A percentile compares a stretch with the other conserved stretches of the same genome.
These are phyloP conservation scores for Dovyalis caffra DNA, from an alignment of 345 rosid species.

Conservation along the genomic window DNA sequence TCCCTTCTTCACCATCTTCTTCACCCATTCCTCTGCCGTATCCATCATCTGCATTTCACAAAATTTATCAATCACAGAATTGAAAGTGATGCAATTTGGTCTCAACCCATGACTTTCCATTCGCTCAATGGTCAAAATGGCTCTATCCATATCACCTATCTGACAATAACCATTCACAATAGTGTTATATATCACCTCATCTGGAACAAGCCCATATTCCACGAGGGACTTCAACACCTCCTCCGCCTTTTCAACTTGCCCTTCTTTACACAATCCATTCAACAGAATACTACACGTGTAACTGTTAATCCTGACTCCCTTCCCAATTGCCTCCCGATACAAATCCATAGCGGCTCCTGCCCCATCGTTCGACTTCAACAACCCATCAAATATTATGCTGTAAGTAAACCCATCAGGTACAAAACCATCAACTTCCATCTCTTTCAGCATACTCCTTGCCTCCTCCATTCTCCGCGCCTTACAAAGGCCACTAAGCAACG, in stretches of 20 bases:
- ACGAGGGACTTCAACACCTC: constrained; percentile 51
- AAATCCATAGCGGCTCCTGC: constrained; percentile 41
- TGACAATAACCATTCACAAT: constrained; percentile 67
- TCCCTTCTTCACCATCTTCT: constrained; percentile 61
- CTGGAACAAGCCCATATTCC: constrained; percentile 46
- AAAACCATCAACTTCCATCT: constrained; percentile 67
- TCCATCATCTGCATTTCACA: constrained; percentile 58
- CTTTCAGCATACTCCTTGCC: constrained; percentile 47
- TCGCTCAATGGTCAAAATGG: constrained; percentile 36
- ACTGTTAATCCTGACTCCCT: constrained; percentile 49
- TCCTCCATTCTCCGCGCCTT: constrained; percentile 56
- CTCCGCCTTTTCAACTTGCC: constrained; percentile 60
- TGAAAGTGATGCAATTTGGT: constrained; percentile 57
- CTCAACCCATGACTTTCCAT: constrained; percentile 63
- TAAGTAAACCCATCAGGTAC: constrained; percentile 61
- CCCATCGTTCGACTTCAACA: constrained; percentile 35
- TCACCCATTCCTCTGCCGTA: constrained; percentile 59
- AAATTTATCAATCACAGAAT: constrained; percentile 56
- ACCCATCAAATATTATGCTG: constrained; percentile 56
- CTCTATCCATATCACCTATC: constrained; percentile 48
- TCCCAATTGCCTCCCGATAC: constrained; percentile 38
- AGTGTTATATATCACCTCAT: constrained; percentile 55
- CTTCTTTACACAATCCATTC: constrained; percentile 63
- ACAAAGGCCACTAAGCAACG: constrained; percentile 61
- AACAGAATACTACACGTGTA: constrained; percentile 57